phyloP scores from a whole-genome alignment of 768 basidiomycete species.

The Leccinum obscurum region DNA sequence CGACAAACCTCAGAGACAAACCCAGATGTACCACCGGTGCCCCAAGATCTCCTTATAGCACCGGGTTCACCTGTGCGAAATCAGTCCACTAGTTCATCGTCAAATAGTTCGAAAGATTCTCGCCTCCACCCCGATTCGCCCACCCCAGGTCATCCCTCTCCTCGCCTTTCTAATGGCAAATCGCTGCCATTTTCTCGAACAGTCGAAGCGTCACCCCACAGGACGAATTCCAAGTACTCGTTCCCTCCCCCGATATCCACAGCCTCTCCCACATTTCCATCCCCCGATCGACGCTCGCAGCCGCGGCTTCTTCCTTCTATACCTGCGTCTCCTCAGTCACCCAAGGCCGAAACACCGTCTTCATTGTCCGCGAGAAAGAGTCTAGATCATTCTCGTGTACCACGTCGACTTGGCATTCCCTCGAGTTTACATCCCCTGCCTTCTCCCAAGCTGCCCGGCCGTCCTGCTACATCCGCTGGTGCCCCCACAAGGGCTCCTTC shows the following conservation, averaged over 20 bases:
- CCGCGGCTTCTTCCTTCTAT: constrained; percentile 25
- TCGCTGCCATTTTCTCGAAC: constrained; percentile 3
- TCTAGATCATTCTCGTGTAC: constrained; percentile 17
- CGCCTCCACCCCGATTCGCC: constrained; percentile 24
- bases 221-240: constrained; percentile 24
- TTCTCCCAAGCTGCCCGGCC: constrained; percentile 21
- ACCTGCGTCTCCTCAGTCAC: constrained; percentile 32
- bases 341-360: constrained; percentile 17
- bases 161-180: constrained; percentile 17
- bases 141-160: constrained; percentile 9
- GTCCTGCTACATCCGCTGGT: constrained; percentile 45
- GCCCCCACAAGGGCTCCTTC: constrained; percentile 14
- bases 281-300: constrained; percentile 13
- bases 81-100: constrained; percentile 24
- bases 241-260: constrained; percentile 19
- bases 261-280: constrained; percentile 9
- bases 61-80: constrained; percentile 21
- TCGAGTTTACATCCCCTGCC: constrained; percentile 1
- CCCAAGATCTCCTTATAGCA: constrained; percentile 11
- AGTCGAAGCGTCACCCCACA: constrained; percentile 9
- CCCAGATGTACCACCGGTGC: constrained; percentile 14
- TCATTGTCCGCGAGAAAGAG: constrained; percentile 21
- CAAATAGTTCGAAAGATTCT: constrained; percentile 28
- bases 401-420: constrained; percentile 11
- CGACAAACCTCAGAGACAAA: constrained; percentile 26